Conservation (phyloP, 768 basidiomycete genomes). For the Amanita rimosa region DNA sequence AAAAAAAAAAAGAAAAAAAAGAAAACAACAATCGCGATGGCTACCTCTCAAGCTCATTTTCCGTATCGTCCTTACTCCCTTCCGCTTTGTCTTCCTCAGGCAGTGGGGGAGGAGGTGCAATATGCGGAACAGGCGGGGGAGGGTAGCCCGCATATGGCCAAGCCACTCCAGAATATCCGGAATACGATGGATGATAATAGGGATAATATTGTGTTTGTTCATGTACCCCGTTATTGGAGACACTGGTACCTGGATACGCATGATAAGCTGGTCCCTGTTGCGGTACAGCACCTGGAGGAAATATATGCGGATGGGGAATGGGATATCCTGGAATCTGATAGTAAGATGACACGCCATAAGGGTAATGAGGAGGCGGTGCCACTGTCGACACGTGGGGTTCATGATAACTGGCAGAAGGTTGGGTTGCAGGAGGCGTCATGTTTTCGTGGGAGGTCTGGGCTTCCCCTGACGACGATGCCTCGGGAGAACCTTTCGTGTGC, state of each 20-base stretch:
- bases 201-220: slow-evolving; percentile 5
- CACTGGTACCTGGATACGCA: neutral
- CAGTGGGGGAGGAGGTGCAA: slow-evolving; percentile 1
- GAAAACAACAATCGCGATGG: neutral
- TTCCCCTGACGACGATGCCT: slow-evolving; percentile 6
- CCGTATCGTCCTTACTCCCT: neutral
- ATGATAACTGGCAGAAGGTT: slow-evolving; percentile 14
- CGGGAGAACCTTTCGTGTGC: slow-evolving; percentile 14
- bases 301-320: slow-evolving; percentile 5
- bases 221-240: neutral
- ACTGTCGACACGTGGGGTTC: slow-evolving; percentile 14
- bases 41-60: neutral
- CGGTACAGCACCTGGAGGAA: neutral
- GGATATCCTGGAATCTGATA: slow-evolving; percentile 6
- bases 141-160: slow-evolving; percentile 1
- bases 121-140: slow-evolving; percentile 4
- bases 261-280: slow-evolving; percentile 1
- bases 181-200: slow-evolving; percentile 6
- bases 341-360: slow-evolving; percentile 15
- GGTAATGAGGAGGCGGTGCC: slow-evolving; percentile 13
- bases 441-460: slow-evolving; percentile 2
- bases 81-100: neutral
- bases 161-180: slow-evolving; percentile 2
- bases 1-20: neutral
- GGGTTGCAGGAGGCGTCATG: slow-evolving; percentile 7